Evolutionary conservation across 2,329 filamentous ascomycete species (phyloP).

Genomic region (Diaporthe destruens): DNA sequence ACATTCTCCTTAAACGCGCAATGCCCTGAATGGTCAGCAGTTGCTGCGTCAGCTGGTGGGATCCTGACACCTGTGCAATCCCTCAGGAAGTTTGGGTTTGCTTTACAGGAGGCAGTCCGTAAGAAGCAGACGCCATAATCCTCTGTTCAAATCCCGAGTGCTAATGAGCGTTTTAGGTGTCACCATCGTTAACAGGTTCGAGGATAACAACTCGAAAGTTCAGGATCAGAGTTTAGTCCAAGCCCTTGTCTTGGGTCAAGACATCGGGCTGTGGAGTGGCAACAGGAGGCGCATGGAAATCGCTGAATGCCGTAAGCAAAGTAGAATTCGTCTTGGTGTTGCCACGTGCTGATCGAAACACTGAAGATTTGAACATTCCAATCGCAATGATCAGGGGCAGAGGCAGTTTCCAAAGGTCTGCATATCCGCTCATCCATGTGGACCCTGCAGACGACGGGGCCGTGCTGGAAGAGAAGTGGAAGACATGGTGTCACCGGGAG

Average conservation of each 20-base stretch:
- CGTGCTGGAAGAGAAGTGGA: slow-evolving; percentile 74
- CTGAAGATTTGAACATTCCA: slow-evolving; percentile 46
- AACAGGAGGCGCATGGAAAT: slow-evolving; percentile 69
- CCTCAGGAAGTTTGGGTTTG: slow-evolving; percentile 71
- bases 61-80: slow-evolving; percentile 68
- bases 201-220: slow-evolving; percentile 61
- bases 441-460: slow-evolving; percentile 67
- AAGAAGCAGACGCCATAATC: slow-evolving; percentile 42
- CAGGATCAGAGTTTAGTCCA: slow-evolving; percentile 63
- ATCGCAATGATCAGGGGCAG: slow-evolving; percentile 64
- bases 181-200: slow-evolving; percentile 55
- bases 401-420: slow-evolving; percentile 69
- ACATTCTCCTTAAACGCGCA: slow-evolving; percentile 68
- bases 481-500: slow-evolving; percentile 72
- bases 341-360: neutral
- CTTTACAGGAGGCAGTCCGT: slow-evolving; percentile 66
- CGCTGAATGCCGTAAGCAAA: slow-evolving; percentile 62
- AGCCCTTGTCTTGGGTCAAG: slow-evolving; percentile 61
- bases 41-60: slow-evolving; percentile 72
- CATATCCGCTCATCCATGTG: slow-evolving; percentile 65
- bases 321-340: too few relatives aligned
- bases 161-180: slow-evolving; percentile 47
- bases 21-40: slow-evolving; percentile 70
- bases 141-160: neutral
- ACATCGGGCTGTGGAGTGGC: slow-evolving; percentile 67